These are phyloP conservation scores for Aureobasidium namibiae DNA, from an alignment of 2,329 filamentous ascomycete genomes.

Conservation along the genomic window DNA sequence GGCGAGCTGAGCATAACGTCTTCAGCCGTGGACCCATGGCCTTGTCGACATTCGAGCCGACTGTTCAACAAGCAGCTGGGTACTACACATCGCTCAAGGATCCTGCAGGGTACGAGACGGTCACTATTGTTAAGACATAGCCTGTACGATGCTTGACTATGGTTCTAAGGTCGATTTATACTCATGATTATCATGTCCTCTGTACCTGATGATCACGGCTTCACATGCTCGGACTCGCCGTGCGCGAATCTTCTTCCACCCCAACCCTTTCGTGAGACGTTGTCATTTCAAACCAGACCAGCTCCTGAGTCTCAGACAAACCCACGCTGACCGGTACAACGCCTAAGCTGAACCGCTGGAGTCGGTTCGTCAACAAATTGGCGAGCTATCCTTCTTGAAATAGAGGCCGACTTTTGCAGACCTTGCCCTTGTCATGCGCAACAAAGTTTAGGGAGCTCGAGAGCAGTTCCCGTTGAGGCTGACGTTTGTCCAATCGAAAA, in stretches of 20 bases:
- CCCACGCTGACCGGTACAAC: background rate
- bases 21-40: background rate
- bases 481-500: constrained; percentile 6
- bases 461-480: background rate
- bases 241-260: background rate
- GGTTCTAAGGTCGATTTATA: background rate
- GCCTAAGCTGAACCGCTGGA: background rate
- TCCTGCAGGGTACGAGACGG: background rate
- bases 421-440: background rate
- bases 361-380: background rate
- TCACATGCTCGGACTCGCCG: background rate
- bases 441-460: background rate
- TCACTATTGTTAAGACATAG: background rate
- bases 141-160: background rate
- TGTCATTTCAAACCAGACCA: background rate
- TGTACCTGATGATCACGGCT: constrained; percentile 2
- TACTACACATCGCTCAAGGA: background rate
- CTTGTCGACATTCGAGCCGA: background rate
- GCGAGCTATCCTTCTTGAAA: too few relatives aligned
- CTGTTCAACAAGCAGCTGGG: background rate
- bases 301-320: background rate
- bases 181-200: background rate
- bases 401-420: background rate
- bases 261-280: background rate
- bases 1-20: background rate